A percentile compares a stretch with the other conserved stretches of the same genome.
Conservation (phyloP, 192 early-diverging fungal species). For the Entomortierella chlamydospora region DNA sequence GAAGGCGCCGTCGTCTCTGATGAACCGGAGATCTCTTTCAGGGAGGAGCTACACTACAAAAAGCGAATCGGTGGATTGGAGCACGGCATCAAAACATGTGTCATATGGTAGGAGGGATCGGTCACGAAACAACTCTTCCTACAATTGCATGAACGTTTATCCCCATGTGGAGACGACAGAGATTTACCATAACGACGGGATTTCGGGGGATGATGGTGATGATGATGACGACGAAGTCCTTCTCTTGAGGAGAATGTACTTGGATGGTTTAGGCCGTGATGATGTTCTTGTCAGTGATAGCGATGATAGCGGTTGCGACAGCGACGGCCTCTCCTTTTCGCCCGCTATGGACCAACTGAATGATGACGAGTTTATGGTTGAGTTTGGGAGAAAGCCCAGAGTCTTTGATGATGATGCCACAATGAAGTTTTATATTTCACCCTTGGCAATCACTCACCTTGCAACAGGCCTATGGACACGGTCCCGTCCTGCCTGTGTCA, state of each 20-base stretch:
- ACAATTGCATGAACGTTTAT: constrained; percentile 24
- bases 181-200: background rate
- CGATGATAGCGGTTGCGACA: constrained; percentile 17
- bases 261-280: background rate
- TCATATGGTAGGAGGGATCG: constrained; percentile 11
- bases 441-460: constrained; percentile 32
- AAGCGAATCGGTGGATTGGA: background rate
- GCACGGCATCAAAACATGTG: background rate
- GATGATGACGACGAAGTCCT: constrained; percentile 9
- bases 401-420: constrained; percentile 29
- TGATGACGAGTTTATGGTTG: constrained; percentile 14
- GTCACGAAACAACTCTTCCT: background rate
- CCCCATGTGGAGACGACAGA: constrained; percentile 21
- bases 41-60: background rate
- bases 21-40: background rate
- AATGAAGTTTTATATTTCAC: constrained; percentile 41
- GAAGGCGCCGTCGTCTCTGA: background rate
- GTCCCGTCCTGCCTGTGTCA: constrained; percentile 37
- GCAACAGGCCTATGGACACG: constrained; percentile 28
- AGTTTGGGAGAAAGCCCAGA: constrained; percentile 31
- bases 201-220: background rate
- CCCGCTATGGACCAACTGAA: constrained; percentile 7
- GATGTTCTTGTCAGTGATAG: constrained; percentile 10
- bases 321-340: background rate
- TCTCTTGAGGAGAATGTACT: constrained; percentile 7